A percentile compares a stretch with the other conserved stretches of the same genome.
phyloP scores from a whole-genome alignment of 2,329 filamentous ascomycete species.

The Chalaropsis ovoidea region DNA sequence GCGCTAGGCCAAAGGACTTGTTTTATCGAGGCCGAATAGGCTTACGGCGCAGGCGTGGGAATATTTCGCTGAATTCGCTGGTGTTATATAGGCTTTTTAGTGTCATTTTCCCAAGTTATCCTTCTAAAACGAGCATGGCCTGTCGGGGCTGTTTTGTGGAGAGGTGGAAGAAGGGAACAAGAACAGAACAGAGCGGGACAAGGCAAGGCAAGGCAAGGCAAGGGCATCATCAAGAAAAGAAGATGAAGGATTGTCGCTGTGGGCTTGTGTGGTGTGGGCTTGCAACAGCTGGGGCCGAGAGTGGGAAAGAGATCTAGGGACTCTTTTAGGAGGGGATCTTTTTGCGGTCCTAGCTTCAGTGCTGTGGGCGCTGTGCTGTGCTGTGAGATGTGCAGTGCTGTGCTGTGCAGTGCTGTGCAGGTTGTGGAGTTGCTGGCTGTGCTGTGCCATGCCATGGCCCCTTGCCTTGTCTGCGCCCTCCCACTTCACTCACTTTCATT shows the following conservation, averaged over 20 bases:
- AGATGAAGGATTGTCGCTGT: neutral
- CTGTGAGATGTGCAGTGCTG: conserved; percentile 2
- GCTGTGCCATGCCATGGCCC: conserved; percentile 8
- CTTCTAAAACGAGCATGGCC: neutral
- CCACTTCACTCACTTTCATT: neutral
- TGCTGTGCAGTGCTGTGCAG: conserved; percentile 11
- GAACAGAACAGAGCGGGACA: neutral
- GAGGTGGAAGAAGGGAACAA: neutral
- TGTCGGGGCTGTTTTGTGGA: neutral
- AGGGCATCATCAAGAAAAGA: conserved; percentile 1
- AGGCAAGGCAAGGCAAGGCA: conserved; percentile 1
- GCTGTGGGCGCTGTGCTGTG: conserved; percentile 13
- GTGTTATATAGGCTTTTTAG: conserved; percentile 8
- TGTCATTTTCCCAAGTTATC: conserved; percentile 6
- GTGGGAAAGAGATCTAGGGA: conserved; percentile 11
- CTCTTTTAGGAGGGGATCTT: conserved; percentile 1
- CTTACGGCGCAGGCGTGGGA: conserved; percentile 18
- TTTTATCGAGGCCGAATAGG: conserved; percentile 21
- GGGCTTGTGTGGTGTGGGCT: conserved; percentile 9
- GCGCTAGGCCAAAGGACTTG: conserved; percentile 19
- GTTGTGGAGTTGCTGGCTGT: neutral
- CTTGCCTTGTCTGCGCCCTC: conserved; percentile 7
- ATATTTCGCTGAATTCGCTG: conserved; percentile 17
- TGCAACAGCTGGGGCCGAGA: conserved; percentile 7
- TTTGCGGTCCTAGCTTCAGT: conserved; percentile 6